Base-by-base conservation (phyloP, 1,284 basidiomycete species). In the Cystobasidium pallidum region DNA sequence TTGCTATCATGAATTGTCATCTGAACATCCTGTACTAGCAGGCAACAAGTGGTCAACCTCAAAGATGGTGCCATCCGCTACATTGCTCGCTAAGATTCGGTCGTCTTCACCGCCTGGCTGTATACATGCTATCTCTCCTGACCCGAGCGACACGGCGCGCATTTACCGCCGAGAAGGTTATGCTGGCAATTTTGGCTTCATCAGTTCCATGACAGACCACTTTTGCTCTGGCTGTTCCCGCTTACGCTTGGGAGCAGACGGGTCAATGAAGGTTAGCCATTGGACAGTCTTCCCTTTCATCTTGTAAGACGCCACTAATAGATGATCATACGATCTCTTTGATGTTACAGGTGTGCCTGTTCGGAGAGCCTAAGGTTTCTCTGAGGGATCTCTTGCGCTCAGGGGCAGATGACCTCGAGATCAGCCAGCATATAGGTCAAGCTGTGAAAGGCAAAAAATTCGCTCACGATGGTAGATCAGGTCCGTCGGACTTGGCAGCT, bases 201-300 rank as follows among this genome's bases (percentile, higher is more conserved):
- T 94, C 79, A 91, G 88, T 77, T 90, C 89, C 82, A 92, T 92
- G 91, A 92, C 91, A 34, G 91, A 94, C 80, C 91, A 93, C 81
- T 93, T 94, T 78, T 94, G 92, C 80, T 86, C 86, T 3, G 88
- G 88, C 1, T 94, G 92, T 82, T 92, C 92, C 79, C 85, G 91
- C 74, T 83, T 94, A 67, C 85, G 92, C 51, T 84, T 94, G 62
- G 92, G 90, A 36, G 90, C 91, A 17, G 92, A 94, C 79, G 92
- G 92, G 3, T 87, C 93, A 79, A 89, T 94, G 78, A 94, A 94
- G 85, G 91, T 88, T 77, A 39, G 36, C 6, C 36, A 13, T 39
- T n/a, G n/a, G n/a, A n/a, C n/a, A n/a, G n/a, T n/a, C n/a, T n/a
- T n/a, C n/a, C n/a, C n/a, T n/a, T n/a, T n/a, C n/a, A n/a, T 39